Conservation (phyloP, 805 yeast genomes). For the Zygosaccharomyces pseudorouxii region DNA sequence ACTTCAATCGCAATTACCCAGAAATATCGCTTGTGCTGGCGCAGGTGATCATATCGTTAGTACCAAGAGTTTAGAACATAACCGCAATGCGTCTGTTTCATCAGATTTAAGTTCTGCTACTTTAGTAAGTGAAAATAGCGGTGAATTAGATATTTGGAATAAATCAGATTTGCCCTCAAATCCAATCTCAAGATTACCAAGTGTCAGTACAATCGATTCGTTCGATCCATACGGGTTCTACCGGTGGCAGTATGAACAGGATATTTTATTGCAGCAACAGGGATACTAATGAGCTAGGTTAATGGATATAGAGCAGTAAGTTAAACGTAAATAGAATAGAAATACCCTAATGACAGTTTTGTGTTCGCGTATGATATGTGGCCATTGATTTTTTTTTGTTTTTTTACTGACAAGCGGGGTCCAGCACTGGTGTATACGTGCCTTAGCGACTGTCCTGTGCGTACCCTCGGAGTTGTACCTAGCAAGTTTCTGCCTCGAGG, state of each 20-base stretch:
- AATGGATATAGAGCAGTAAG: background rate
- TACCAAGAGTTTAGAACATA: slow-evolving; percentile 18
- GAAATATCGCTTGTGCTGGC: slow-evolving; percentile 8
- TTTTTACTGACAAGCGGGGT: too few species aligned
- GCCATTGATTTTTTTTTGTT: background rate
- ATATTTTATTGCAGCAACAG: background rate
- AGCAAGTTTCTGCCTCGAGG: too few species aligned
- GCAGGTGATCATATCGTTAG: slow-evolving; percentile 1
- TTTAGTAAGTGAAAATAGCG: slow-evolving; percentile 11
- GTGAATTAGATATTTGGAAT: slow-evolving; percentile 9
- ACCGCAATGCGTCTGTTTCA: slow-evolving; percentile 21
- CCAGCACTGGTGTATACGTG: too few species aligned
- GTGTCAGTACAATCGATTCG: slow-evolving; percentile 5
- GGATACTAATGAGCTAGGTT: slow-evolving; percentile 1
- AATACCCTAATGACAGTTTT: slow-evolving; percentile 8
- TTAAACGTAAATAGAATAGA: slow-evolving; percentile 5
- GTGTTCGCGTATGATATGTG: background rate
- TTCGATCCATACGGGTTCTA: slow-evolving; percentile 2
- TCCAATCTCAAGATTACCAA: slow-evolving; percentile 3
- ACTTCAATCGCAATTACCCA: slow-evolving; percentile 2
- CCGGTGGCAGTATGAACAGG: slow-evolving; percentile 3
- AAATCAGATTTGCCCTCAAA: background rate
- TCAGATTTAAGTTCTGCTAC: slow-evolving; percentile 23
- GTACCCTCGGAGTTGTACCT: too few species aligned
- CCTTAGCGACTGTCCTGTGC: too few species aligned